Percentiles rank a stretch among this genome's conserved stretches.
phyloP scores from a whole-genome alignment of 805 yeast species.

The Metschnikowia proteae region DNA sequence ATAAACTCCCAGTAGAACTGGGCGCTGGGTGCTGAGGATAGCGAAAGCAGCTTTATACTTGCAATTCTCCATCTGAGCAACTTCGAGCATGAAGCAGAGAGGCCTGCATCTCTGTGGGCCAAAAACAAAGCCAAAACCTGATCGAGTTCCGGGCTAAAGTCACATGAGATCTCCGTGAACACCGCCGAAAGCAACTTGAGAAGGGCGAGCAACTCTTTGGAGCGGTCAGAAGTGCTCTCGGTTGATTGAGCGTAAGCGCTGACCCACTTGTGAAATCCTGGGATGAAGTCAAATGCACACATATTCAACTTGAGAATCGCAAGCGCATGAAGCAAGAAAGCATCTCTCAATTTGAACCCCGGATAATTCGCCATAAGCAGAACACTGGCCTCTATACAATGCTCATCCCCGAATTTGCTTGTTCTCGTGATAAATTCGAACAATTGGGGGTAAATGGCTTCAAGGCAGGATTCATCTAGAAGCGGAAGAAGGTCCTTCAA shows the following conservation, averaged over 20 bases:
- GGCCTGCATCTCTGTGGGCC: conserved; percentile 33
- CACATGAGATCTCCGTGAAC: neutral
- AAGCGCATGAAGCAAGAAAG: conserved; percentile 1
- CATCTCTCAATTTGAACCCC: neutral
- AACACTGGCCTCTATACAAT: neutral
- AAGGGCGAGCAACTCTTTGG: neutral
- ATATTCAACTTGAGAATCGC: conserved; percentile 4
- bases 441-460: conserved; percentile 8
- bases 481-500: conserved; percentile 13
- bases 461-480: conserved; percentile 3
- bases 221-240: neutral
- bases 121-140: conserved; percentile 30
- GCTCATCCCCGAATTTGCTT: neutral
- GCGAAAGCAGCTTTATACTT: conserved; percentile 21
- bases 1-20: conserved; percentile 46
- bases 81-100: conserved; percentile 37
- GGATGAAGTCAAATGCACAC: conserved; percentile 12
- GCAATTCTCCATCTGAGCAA: conserved; percentile 54
- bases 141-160: conserved; percentile 11
- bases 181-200: neutral
- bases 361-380: neutral
- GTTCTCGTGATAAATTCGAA: conserved; percentile 5
- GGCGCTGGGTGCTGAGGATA: conserved; percentile 8
- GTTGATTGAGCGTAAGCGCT: neutral
- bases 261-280: conserved; percentile 3